Base-by-base conservation (phyloP, 2,329 filamentous ascomycete species). In the Aotearoamyces nothofagi region DNA sequence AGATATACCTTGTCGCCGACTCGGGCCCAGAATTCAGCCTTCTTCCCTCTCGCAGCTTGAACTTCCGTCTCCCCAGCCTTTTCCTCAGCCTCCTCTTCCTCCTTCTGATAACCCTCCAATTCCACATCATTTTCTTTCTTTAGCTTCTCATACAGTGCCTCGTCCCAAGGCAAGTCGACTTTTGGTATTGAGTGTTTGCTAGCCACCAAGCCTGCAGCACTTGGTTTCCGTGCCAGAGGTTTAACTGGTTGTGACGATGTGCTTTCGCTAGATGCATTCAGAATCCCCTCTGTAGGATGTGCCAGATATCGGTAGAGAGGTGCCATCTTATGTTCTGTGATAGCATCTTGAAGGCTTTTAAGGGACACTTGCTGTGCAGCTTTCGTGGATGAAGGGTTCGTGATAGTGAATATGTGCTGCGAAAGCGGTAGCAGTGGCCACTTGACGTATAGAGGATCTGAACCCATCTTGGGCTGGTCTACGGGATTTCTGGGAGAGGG, bases 51-150 rank as follows among this genome's bases (percentile, higher is more conserved):
- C 41, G 86, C 90, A 32, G 83, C 81, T 57, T 87, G 76, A 40
- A 98, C 75, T 59, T 98, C 90, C 9, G 83, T 94, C 48, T 98
- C 90, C 31, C 90, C 90, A 35, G 87, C 87, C 56, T 92, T 86
- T 66, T 98, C 90, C 22, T 79, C 78, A 7, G 90, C 90, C 51
- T 98, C 86, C 37, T 93, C 87, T 54, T 87, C 78, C 55, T 90
- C 81, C 55, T 84, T 84, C 57, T 86, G 74, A 46, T 79, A 72
- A 29, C 60, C 66, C 40, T 79, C 77, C 26, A 87, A 60, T 60
- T 87, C 79, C 46, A 69, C 67, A 43, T 82, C 78, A 45, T 90
- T 90, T 39, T 82, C 77, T 39, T 69, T 70, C 52, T 77, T 71
- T 40, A 90, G 58, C 50, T 70, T 67, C 46, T 80, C 69, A 52